Evolutionary conservation across 176 grass and related monocot species (phyloP), one percentile per base, ranked within the genome.

Genomic region (Eragrostis curvula): DNA sequence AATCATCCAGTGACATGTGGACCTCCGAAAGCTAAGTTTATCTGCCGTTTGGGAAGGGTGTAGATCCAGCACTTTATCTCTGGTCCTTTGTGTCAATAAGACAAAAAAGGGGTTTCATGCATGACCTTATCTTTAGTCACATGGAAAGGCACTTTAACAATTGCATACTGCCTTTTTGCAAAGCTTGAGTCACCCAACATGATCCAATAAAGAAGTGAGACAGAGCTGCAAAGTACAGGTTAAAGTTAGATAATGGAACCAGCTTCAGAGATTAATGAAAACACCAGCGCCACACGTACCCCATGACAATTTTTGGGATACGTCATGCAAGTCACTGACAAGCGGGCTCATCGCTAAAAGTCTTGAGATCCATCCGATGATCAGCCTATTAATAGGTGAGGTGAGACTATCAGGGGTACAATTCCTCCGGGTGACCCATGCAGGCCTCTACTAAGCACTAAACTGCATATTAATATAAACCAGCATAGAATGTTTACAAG

Each of bases 401-500:
- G 49, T 67, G 12, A 9, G 45, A 62, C 8, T 28, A 14, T n/a
- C 2, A 30, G 44, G 36, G 55, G 53, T 79, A 63, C 44, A 16
- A 16, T 30, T 57, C 32, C 66, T 40, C 48, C 32, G 32, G 45
- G 75, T 60, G 40, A 68, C 75, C 73, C 28, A 23, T 6, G 59
- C 70, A 51, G 67, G 15, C 44, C 12, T 53, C 18, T 53, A 40
- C 45, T 77, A 49, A 70, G 65, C 77, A 36, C 24, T 68, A 47
- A 68, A 75, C 79, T 30, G 53, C 52, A 41, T 40, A 72, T 36
- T 36, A 36, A 36, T 79, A 66, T 81, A 85, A 84, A 66, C 28
- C 81, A 73, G 77, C 71, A 82, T 78, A 50, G 89, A 88, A 78
- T 88, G 89, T 85, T 88, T 88, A 66, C 84, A 84, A 88, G 46